Conservation (phyloP, 768 basidiomycete species). For the Kwoniella dejecticola region DNA sequence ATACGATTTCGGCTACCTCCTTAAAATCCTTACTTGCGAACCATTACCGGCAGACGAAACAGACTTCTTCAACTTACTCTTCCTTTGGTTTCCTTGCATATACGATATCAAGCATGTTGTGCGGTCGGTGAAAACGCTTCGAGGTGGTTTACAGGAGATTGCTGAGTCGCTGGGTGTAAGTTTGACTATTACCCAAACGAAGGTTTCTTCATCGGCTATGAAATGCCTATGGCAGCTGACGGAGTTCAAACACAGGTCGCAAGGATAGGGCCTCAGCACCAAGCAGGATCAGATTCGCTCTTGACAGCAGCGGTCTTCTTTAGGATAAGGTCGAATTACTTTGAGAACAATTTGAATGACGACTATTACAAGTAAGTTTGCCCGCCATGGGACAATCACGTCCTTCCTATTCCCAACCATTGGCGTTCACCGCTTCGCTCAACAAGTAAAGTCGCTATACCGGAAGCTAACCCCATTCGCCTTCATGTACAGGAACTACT, state of each 20-base stretch:
- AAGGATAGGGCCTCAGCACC: constrained; percentile 87
- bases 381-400: too few relatives aligned
- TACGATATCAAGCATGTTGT: constrained; percentile 99
- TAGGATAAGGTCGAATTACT: constrained; percentile 90
- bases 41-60: constrained; percentile 87
- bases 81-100: constrained; percentile 90
- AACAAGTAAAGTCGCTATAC: too few relatives aligned
- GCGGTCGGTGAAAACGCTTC: constrained; percentile 75
- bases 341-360: constrained; percentile 85
- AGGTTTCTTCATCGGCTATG: too few relatives aligned
- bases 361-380: constrained; percentile 56
- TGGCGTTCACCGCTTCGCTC: too few relatives aligned
- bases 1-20: constrained; percentile 98
- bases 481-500: constrained; percentile 35
- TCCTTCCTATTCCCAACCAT: too few relatives aligned
- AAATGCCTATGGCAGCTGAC: neutral
- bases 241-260: constrained; percentile 69
- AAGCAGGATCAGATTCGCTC: constrained; percentile 95
- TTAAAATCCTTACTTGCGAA: constrained; percentile 78
- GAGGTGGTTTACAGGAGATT: constrained; percentile 89
- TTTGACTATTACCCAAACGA: too few relatives aligned
- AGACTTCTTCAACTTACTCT: constrained; percentile 81
- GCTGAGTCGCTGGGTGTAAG: constrained; percentile 91
- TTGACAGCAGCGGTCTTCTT: constrained; percentile 93
- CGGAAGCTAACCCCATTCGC: neutral